Conservation (phyloP, 805 yeast species). For the Metschnikowia orientalis region DNA sequence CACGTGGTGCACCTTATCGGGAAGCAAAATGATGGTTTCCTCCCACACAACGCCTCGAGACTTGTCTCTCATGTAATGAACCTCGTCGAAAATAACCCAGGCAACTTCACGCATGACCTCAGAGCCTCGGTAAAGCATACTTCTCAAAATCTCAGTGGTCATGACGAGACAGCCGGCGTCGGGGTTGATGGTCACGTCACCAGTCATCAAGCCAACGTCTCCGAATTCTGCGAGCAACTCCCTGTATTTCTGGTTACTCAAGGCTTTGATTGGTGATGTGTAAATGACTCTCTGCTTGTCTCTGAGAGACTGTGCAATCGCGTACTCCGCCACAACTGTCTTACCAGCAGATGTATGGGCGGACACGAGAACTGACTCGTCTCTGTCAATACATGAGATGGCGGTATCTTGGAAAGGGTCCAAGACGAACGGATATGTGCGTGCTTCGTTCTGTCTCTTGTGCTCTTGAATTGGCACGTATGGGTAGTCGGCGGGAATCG, state of each 20-base stretch:
- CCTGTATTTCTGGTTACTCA: slow-evolving; percentile 91
- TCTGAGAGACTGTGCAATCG: slow-evolving; percentile 90
- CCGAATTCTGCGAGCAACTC: slow-evolving; percentile 90
- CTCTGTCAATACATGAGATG: slow-evolving; percentile 90
- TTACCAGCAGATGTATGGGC: slow-evolving; percentile 98
- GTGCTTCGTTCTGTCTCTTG: slow-evolving; percentile 70
- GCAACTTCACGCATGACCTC: slow-evolving; percentile 98
- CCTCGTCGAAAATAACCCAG: slow-evolving; percentile 97
- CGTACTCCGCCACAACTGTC: slow-evolving; percentile 95
- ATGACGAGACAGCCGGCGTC: slow-evolving; percentile 97
- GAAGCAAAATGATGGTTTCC: slow-evolving; percentile 91
- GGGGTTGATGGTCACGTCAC: slow-evolving; percentile 97
- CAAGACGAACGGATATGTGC: slow-evolving; percentile 85
- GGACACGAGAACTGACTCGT: slow-evolving; percentile 91
- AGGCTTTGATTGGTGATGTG: slow-evolving; percentile 92
- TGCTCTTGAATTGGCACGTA: slow-evolving; percentile 88
- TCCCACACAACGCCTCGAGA: slow-evolving; percentile 99
- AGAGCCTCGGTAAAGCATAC: slow-evolving; percentile 96
- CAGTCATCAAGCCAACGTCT: slow-evolving; percentile 98
- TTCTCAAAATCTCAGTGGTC: slow-evolving; percentile 97
- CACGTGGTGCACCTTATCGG: slow-evolving; percentile 93
- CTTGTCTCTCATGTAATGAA: slow-evolving; percentile 96
- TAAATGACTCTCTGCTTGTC: slow-evolving; percentile 92
- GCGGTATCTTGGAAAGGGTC: slow-evolving; percentile 99
- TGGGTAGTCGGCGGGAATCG: slow-evolving; percentile 87